Percentiles rank a stretch among this genome's conserved stretches.
These are phyloP conservation scores for Saururus chinensis DNA, from an alignment of 164 flowering plant species.

Conservation along the genomic window DNA sequence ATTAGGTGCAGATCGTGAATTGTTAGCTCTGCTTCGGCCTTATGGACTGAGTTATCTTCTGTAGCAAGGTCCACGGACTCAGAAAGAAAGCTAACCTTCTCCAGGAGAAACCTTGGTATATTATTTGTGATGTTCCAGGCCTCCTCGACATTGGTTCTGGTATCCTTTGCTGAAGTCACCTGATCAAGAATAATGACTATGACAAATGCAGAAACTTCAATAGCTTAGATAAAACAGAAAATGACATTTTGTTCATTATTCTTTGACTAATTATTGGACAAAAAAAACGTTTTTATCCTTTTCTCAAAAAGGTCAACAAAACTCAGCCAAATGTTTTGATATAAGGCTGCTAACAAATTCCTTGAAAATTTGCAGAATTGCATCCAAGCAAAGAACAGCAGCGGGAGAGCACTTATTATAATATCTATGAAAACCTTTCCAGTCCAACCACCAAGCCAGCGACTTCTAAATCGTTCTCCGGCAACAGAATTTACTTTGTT, in stretches of 20 bases:
- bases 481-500: constrained; percentile 1
- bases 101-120: constrained; percentile 22
- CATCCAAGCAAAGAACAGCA: no score
- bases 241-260: no score
- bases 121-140: constrained; percentile 8
- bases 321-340: no score
- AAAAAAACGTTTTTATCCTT: no score
- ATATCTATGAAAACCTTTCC: constrained; percentile 29
- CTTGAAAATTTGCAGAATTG: no score
- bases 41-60: constrained; percentile 41
- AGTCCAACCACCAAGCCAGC: constrained; percentile 74
- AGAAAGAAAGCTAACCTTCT: constrained; percentile 65
- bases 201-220: no score
- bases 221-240: no score
- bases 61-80: constrained; percentile 60
- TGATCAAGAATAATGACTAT: no score
- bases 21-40: constrained; percentile 15
- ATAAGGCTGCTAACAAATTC: no score
- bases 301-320: no score
- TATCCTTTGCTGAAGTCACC: constrained; percentile 15
- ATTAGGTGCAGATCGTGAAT: constrained; percentile 8
- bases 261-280: no score
- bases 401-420: constrained; percentile 1
- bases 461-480: constrained; percentile 35
- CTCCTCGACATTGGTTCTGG: constrained; percentile 9